Conservation (phyloP, 441 rosid species). For the Raphanus hybrid region DNA sequence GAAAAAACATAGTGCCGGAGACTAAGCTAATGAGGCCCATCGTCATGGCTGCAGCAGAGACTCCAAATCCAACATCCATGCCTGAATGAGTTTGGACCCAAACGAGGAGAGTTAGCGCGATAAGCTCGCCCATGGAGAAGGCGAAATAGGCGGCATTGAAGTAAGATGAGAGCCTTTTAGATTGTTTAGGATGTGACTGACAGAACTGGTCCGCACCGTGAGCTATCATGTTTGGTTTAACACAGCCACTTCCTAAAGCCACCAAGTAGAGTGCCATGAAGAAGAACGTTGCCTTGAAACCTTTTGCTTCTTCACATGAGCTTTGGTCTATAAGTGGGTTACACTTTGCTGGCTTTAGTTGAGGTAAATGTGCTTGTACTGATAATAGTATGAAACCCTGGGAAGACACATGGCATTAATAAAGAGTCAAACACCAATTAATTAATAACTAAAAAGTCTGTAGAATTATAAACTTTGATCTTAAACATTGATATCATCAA, state of each 20-base stretch:
- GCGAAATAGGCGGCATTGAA: conserved; percentile 91
- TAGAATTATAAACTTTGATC: neutral
- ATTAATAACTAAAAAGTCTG: neutral
- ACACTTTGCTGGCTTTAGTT: conserved; percentile 82
- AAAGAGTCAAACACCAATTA: neutral
- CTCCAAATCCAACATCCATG: conserved; percentile 93
- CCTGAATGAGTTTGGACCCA: conserved; percentile 97
- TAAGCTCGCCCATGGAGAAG: conserved; percentile 82
- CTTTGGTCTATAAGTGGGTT: conserved; percentile 48
- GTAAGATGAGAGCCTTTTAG: conserved; percentile 78
- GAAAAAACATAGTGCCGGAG: conserved; percentile 69
- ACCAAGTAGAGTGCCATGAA: conserved; percentile 83
- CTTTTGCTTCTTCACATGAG: conserved; percentile 73
- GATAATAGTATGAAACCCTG: conserved; percentile 87
- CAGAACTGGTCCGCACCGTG: conserved; percentile 91
- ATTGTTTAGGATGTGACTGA: conserved; percentile 55
- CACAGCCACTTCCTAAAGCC: conserved; percentile 95
- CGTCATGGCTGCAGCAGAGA: conserved; percentile 90
- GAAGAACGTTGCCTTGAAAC: conserved; percentile 68
- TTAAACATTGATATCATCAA: neutral
- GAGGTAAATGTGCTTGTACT: conserved; percentile 90
- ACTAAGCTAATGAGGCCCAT: conserved; percentile 76
- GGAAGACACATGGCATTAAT: conserved; percentile 10
- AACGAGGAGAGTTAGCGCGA: conserved; percentile 79
- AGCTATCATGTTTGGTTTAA: conserved; percentile 94